Base-by-base conservation (phyloP, 106 monocot species). In the Platanthera zijinensis region DNA sequence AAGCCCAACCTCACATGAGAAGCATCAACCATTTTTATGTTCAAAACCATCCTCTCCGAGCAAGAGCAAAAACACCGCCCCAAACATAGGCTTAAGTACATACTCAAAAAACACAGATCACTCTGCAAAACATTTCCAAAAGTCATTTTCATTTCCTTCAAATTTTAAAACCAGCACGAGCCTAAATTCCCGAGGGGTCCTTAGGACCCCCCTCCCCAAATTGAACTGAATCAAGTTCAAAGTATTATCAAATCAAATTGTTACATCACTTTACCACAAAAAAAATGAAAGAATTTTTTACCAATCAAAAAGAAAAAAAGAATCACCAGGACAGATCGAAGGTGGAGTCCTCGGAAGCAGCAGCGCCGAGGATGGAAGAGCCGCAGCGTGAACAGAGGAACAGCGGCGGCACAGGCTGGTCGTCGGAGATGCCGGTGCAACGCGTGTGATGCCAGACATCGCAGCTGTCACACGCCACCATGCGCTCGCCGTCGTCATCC, bases 401-500 rank as follows among this genome's bases (percentile, higher is more conserved):
- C 64, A 89, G 61, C 52, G 80, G 75, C 19, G 97, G 94, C 61
- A 92, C 89, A 7, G 77, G 72, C 52, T 82, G 86, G 4, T 52
- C 87, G 14, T 99, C 97, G 8, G 74, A 77, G n/a, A 99, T 89
- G 28, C 94, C 94, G 4, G 81, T 84, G 77, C 97, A 99, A 21
- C 86, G 80, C 8, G 97, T 99, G 86, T 99, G 97, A 48, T 99
- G 94, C 94, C 97, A 99, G 13, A 88, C 86, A 67, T 89, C 91
- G 81, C 97, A 99, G 4, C 80, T 84, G 61, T 99, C 93, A 78
- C 97, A 99, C 1, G 94, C 89, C 79, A 94, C 89, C 97, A 99
- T 99, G 73, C 97, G 79, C 88, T 99, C 97, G 56, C 97, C 97
- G 49, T 99, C 97, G 73, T 92, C 97, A 63, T 99, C 97, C 75